Percentiles rank a stretch among this genome's conserved stretches.
Conservation (phyloP, 495 filamentous ascomycete species). For the Penicillium ochrochloron region DNA sequence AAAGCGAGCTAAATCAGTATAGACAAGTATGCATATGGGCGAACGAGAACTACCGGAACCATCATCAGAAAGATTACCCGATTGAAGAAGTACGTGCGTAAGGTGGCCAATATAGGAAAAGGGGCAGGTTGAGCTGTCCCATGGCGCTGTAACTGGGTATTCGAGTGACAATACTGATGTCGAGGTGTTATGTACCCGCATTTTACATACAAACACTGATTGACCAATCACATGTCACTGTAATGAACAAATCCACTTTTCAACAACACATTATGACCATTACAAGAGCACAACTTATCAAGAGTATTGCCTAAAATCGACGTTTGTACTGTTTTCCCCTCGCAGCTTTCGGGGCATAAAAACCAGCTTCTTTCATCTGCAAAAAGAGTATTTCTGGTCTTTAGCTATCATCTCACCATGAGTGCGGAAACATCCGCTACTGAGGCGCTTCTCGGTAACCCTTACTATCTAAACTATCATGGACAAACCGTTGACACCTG, state of each 20-base stretch:
- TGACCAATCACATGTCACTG: neutral
- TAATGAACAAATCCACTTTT: neutral
- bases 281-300: neutral
- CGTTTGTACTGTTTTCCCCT: neutral
- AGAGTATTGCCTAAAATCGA: neutral
- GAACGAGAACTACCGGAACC: too few species aligned
- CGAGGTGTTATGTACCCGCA: neutral
- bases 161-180: neutral
- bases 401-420: neutral
- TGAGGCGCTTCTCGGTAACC: neutral
- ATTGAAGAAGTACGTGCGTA: too few species aligned
- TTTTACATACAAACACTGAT: neutral
- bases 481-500: neutral
- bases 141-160: neutral
- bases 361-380: neutral
- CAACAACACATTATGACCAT: neutral
- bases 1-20: too few species aligned
- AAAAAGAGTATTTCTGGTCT: neutral
- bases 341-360: neutral
- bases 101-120: neutral
- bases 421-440: neutral
- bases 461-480: neutral
- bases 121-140: neutral
- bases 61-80: too few species aligned
- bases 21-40: too few species aligned